Evolutionary conservation across 495 filamentous ascomycete genomes (phyloP).

Genomic region (Choiromyces venosus): DNA sequence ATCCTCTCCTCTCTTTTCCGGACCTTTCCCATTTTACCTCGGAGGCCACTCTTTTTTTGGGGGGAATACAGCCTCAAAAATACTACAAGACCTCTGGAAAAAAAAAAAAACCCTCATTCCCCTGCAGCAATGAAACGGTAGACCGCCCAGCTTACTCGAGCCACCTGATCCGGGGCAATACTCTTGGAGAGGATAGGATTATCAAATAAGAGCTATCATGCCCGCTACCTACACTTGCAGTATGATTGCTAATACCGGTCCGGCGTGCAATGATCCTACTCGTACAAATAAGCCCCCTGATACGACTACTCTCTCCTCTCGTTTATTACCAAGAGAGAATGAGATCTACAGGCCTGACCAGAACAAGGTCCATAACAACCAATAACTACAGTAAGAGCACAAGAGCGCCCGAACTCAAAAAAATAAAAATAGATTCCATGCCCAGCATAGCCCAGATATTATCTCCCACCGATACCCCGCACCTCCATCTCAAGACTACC

Average conservation of each 20-base stretch:
- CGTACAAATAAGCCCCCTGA: not conserved
- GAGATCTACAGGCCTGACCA: not conserved
- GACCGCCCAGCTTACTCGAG: not conserved
- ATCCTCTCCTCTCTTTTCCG: not conserved
- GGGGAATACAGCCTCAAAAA: not conserved
- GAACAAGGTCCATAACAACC: not conserved
- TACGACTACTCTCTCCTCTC: not conserved
- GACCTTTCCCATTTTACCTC: too few species aligned
- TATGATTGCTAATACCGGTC: not conserved
- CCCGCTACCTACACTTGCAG: not conserved
- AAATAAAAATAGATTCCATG: not conserved
- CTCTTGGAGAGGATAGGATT: not conserved
- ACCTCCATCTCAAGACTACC: too few species aligned
- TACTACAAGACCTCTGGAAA: not conserved
- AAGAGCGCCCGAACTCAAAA: not conserved
- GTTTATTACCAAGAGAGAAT: not conserved
- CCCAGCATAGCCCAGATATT: not conserved
- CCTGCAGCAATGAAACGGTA: not conserved
- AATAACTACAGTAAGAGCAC: not conserved
- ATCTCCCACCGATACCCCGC: not conserved
- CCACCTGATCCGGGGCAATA: not conserved
- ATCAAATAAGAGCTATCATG: not conserved
- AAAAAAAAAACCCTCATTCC: not conserved
- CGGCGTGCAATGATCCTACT: not conserved
- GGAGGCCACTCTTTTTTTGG: not conserved